Percentiles rank a stretch among this genome's conserved stretches.
phyloP scores from a whole-genome alignment of 2,329 filamentous ascomycete species.

The Paecilomyces sp. region DNA sequence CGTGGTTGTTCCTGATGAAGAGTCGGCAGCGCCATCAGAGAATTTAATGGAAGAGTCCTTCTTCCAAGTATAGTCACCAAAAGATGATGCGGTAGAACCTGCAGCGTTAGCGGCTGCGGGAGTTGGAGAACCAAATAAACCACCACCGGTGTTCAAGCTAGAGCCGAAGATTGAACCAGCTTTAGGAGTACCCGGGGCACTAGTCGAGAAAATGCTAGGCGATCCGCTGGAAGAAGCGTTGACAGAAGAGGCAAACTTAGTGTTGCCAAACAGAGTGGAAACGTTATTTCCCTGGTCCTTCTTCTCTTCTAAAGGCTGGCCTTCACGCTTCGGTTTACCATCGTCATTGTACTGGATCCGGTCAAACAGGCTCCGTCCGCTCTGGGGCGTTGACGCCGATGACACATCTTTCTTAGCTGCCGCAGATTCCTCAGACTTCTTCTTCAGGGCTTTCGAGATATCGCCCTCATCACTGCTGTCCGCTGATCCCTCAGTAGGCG shows the following conservation, averaged over 20 bases:
- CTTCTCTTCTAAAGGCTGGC: background rate
- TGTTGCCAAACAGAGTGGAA: conserved; percentile 15
- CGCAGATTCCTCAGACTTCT: conserved; percentile 14
- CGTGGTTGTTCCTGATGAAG: conserved; percentile 12
- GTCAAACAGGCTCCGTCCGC: conserved; percentile 29
- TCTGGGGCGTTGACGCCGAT: conserved; percentile 9
- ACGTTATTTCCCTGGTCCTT: conserved; percentile 10
- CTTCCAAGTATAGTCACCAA: conserved; percentile 42
- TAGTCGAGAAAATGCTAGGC: conserved; percentile 13
- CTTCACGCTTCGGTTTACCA: conserved; percentile 19
- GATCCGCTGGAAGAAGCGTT: conserved; percentile 15
- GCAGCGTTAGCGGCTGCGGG: conserved; percentile 10
- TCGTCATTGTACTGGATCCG: conserved; percentile 20
- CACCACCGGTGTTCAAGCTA: conserved; percentile 12
- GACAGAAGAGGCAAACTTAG: conserved; percentile 19
- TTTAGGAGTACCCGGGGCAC: conserved; percentile 7
- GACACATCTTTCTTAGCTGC: conserved; percentile 6
- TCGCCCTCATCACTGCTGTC: conserved; percentile 19
- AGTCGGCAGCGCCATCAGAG: conserved; percentile 20
- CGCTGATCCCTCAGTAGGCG: conserved; percentile 5
- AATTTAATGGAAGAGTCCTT: conserved; percentile 43
- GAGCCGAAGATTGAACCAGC: conserved; percentile 11
- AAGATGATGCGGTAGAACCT: conserved; percentile 9
- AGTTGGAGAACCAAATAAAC: conserved; percentile 21
- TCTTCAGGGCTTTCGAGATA: conserved; percentile 10